Conservation (phyloP, 345 rosid genomes). For the Eutrema japonicum region DNA sequence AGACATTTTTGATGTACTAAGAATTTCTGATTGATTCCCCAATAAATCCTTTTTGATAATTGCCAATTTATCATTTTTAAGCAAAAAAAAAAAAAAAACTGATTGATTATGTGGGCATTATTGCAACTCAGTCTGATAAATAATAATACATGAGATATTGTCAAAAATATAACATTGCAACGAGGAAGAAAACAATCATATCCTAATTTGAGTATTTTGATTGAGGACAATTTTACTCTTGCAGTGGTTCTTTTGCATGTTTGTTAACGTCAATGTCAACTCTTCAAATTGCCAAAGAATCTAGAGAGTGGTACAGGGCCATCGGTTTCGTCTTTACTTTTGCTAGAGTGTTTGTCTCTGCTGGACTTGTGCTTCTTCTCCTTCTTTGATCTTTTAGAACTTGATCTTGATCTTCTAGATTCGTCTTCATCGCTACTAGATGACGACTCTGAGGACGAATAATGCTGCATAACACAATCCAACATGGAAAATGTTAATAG, state of each 20-base stretch:
- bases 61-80: background rate
- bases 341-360: slow-evolving; percentile 57
- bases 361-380: slow-evolving; percentile 74
- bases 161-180: slow-evolving; percentile 35
- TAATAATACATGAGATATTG: slow-evolving; percentile 32
- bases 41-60: background rate
- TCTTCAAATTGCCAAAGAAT: slow-evolving; percentile 81
- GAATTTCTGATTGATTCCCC: slow-evolving; percentile 3
- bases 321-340: slow-evolving; percentile 53
- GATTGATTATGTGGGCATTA: slow-evolving; percentile 29
- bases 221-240: slow-evolving; percentile 26
- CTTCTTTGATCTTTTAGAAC: slow-evolving; percentile 66
- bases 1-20: background rate
- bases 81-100: background rate
- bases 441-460: slow-evolving; percentile 72
- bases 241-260: slow-evolving; percentile 31
- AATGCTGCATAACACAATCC: slow-evolving; percentile 58
- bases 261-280: slow-evolving; percentile 43
- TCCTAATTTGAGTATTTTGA: slow-evolving; percentile 28
- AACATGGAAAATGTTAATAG: background rate
- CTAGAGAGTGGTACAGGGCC: slow-evolving; percentile 93
- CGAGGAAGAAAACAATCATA: slow-evolving; percentile 19
- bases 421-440: slow-evolving; percentile 87
- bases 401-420: slow-evolving; percentile 78
- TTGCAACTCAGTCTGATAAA: slow-evolving; percentile 38